A percentile compares a stretch with the other conserved stretches of the same genome.
These are phyloP conservation scores for Boletales sp. DNA, from an alignment of 768 basidiomycete genomes.

Conservation along the genomic window DNA sequence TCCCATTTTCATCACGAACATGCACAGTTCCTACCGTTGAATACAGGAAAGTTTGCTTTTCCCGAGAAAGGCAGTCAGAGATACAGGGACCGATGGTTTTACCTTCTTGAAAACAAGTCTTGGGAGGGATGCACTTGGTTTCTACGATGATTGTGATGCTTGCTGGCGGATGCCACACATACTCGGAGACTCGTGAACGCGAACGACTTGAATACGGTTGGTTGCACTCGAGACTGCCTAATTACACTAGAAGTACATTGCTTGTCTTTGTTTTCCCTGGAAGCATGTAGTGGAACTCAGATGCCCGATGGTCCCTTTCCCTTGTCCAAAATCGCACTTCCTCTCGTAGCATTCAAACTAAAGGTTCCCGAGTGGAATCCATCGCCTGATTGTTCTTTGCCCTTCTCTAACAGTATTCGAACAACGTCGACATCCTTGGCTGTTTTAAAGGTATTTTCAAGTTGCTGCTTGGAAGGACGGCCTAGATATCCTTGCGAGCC, in stretches of 20 bases:
- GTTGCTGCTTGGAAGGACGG: slow-evolving; percentile 76
- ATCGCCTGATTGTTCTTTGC: slow-evolving; percentile 54
- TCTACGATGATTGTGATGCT: too few species aligned
- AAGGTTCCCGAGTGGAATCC: slow-evolving; percentile 30
- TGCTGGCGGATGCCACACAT: too few species aligned
- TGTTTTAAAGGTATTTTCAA: slow-evolving; percentile 69
- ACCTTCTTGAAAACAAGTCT: too few species aligned
- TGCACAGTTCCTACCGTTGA: too few species aligned
- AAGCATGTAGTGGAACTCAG: slow-evolving; percentile 14
- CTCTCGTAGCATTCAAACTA: slow-evolving; percentile 23
- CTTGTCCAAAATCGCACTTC: slow-evolving; percentile 37
- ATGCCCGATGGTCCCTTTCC: slow-evolving; percentile 38
- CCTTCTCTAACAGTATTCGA: slow-evolving; percentile 55
- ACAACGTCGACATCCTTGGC: slow-evolving; percentile 64
- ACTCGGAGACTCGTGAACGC: too few species aligned
- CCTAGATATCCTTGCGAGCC: slow-evolving; percentile 77
- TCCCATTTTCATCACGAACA: too few species aligned
- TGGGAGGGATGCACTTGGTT: too few species aligned
- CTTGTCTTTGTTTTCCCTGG: not conserved
- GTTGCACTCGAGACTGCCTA: too few species aligned
- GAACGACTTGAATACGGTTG: too few species aligned
- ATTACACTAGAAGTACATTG: slow-evolving; percentile 19
- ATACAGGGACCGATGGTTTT: too few species aligned
- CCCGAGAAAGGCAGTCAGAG: too few species aligned
- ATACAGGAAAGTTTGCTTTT: too few species aligned